Conservation (phyloP, 2,329 filamentous ascomycete species). For the Epichloe baconii region DNA sequence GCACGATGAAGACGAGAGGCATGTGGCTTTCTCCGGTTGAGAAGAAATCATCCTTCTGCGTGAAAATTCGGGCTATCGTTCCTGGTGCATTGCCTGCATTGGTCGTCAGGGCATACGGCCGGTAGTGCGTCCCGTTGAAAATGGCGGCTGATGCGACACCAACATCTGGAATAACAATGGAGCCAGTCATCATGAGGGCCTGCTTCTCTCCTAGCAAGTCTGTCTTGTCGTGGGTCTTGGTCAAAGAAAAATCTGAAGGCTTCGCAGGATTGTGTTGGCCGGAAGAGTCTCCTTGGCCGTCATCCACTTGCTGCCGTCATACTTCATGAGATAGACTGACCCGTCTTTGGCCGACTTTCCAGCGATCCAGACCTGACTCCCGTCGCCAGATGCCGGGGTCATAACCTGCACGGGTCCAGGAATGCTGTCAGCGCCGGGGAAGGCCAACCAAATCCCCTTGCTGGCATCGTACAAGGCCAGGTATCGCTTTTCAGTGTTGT, state of each 20-base stretch:
- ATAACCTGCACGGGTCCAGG: conserved; percentile 72
- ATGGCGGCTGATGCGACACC: conserved; percentile 76
- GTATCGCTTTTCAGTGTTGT: conserved; percentile 45
- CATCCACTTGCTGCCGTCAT: conserved; percentile 59
- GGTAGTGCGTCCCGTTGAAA: conserved; percentile 69
- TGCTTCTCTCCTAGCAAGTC: conserved; percentile 53
- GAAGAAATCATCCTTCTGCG: conserved; percentile 70
- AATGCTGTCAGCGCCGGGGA: conserved; percentile 49
- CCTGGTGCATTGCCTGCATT: conserved; percentile 52
- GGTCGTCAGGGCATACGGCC: conserved; percentile 70
- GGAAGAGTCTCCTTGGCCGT: conserved; percentile 51
- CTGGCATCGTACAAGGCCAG: conserved; percentile 64
- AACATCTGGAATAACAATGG: conserved; percentile 60
- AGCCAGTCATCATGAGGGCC: conserved; percentile 72
- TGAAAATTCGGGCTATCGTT: conserved; percentile 70
- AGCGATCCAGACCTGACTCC: conserved; percentile 67
- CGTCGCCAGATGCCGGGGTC: conserved; percentile 57
- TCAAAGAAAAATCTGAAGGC: conserved; percentile 66
- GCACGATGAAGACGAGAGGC: conserved; percentile 62
- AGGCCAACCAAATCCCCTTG: conserved; percentile 50
- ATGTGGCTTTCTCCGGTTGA: conserved; percentile 43
- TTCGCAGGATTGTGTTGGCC: conserved; percentile 54
- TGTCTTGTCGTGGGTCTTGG: conserved; percentile 50
- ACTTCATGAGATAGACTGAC: conserved; percentile 69
- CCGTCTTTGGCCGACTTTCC: conserved; percentile 52